Evolutionary conservation across 139 green algal genomes (phyloP).

Genomic region (Dunaliella primolecta): DNA sequence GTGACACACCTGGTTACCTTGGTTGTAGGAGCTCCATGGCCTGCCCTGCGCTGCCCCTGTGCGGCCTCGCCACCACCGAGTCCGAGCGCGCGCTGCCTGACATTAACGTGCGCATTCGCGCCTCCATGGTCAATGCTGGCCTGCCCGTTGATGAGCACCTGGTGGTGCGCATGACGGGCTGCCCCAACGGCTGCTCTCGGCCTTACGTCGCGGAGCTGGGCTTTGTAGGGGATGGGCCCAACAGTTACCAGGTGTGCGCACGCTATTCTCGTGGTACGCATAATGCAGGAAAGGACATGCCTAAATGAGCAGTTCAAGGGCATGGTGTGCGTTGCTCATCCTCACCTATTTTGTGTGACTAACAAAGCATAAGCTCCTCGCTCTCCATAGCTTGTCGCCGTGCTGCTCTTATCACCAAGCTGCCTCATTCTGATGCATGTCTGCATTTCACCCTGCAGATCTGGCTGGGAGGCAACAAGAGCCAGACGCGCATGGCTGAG

Average conservation of each 20-base stretch:
- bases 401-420: no score
- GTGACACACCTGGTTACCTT: no score
- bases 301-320: no score
- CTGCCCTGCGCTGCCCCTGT: constrained; percentile 96
- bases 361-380: no score
- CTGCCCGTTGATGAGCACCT: constrained; percentile 64
- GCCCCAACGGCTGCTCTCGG: constrained; percentile 96
- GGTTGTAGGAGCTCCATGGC: constrained; percentile 88
- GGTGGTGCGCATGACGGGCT: constrained; percentile 96
- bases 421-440: no score
- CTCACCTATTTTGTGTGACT: no score
- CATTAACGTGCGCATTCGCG: constrained; percentile 73
- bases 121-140: constrained; percentile 67
- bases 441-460: no score
- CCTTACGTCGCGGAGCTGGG: constrained; percentile 99
- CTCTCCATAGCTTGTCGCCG: no score
- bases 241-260: constrained; percentile 86
- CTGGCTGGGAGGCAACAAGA: constrained; percentile 83
- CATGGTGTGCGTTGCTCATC: no score
- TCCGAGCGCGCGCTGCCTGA: constrained; percentile 93
- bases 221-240: constrained; percentile 97
- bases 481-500: constrained; percentile 84
- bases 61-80: constrained; percentile 94
- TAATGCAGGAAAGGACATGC: no score
- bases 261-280: no score